Evolutionary conservation across 164 flowering plant genomes (phyloP).

Genomic region (Magnolia sinica): DNA sequence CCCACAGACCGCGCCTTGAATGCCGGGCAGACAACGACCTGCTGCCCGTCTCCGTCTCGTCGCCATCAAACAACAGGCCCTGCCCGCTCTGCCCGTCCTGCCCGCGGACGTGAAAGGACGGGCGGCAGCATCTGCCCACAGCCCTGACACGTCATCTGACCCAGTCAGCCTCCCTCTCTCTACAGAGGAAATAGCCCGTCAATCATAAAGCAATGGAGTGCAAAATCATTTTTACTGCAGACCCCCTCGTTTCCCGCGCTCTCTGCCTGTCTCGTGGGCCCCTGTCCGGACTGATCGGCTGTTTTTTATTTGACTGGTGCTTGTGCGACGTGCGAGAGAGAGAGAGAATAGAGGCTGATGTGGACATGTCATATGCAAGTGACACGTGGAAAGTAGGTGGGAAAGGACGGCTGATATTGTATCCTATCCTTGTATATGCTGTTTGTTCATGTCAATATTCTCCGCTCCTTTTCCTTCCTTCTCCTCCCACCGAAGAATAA

Average conservation of each 20-base stretch:
- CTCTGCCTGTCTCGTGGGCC: background rate
- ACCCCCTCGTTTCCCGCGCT: background rate
- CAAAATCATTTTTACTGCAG: conserved; percentile 5
- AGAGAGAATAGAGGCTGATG: background rate
- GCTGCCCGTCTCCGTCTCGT: conserved; percentile 2
- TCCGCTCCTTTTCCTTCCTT: background rate
- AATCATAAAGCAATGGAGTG: conserved; percentile 7
- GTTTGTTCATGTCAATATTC: background rate
- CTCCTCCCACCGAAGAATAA: background rate
- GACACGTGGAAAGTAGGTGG: background rate
- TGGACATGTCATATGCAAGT: background rate
- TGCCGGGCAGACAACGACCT: background rate
- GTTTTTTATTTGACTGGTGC: background rate
- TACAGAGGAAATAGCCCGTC: background rate
- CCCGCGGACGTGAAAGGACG: conserved; percentile 3
- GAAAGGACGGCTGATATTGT: background rate
- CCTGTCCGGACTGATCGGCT: background rate
- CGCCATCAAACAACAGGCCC: background rate
- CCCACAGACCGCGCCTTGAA: background rate
- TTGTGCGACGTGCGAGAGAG: too few species aligned
- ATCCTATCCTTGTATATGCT: background rate
- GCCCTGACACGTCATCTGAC: background rate
- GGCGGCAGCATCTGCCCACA: background rate
- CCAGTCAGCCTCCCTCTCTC: background rate
- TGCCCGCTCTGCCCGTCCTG: background rate